Evolutionary conservation across 1,284 basidiomycete genomes (phyloP).

Genomic region (Cryptococcus sp.): DNA sequence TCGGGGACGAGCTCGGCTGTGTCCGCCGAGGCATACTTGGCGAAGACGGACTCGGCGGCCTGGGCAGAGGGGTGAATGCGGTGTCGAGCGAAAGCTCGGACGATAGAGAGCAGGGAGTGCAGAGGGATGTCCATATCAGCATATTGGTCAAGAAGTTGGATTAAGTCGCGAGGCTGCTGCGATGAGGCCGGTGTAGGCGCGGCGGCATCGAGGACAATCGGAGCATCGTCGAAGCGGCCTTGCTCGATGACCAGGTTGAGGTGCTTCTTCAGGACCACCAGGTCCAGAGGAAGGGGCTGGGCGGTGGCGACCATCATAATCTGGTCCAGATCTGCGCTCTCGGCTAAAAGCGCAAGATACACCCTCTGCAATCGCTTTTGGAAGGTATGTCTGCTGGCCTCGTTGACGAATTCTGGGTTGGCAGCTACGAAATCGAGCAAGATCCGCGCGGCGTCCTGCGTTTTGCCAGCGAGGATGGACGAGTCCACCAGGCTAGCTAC

Average conservation of each 20-base stretch:
- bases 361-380: constrained; percentile 3
- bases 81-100: constrained; percentile 20
- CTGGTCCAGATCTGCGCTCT: background rate
- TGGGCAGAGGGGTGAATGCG: constrained; percentile 6
- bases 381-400: constrained; percentile 1
- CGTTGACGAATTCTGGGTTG: constrained; percentile 3
- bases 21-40: constrained; percentile 17
- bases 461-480: constrained; percentile 6
- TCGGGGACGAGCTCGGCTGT: constrained; percentile 6
- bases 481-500: constrained; percentile 11
- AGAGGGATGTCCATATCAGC: constrained; percentile 15
- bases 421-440: background rate
- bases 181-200: background rate
- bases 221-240: background rate
- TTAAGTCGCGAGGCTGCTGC: background rate
- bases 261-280: background rate
- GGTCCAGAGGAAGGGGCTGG: background rate
- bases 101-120: constrained; percentile 12
- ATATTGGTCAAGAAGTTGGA: background rate
- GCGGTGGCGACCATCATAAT: background rate
- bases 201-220: constrained; percentile 1
- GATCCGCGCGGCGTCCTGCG: constrained; percentile 3
- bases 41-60: constrained; percentile 22
- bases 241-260: background rate
- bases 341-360: background rate